Base-by-base conservation (phyloP, 257 asterid genomes). In the Parsonsia alboflavescens region DNA sequence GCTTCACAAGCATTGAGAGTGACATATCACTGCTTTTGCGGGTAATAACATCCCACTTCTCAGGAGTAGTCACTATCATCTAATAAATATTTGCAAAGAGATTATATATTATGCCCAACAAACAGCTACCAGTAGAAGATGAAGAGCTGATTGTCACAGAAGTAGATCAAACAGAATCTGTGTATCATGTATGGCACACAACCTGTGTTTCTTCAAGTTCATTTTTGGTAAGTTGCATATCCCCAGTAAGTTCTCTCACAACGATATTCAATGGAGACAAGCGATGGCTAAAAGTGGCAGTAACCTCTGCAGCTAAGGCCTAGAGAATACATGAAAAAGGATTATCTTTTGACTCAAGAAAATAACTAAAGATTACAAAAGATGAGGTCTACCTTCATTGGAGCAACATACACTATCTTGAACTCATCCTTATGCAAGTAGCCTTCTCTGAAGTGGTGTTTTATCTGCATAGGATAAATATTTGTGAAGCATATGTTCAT, bases 61-160 rank as follows among this genome's bases (percentile, higher is more conserved):
- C 99, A 54, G 99, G 99, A 57, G 99, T 94, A 45, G 99, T 94
- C 82, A 94, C 99, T 73, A 94, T 94, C 99, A 94, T 94, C 99
- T 94, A 85, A 82, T 73, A 76, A 78, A 82, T 77, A 77, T 36
- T 57, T 15, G 26, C 17, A 68, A 70, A 81, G 17, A 17, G 2
- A 39, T 2, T 2, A 65, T 19, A 65, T 39, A 64, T 64, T 64
- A 26, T 63, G 70, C 41, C 49, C 24, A 17, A 77, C 13, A 41
- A 71, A n/a, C 42, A 16, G 33, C 16, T 4, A 56, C 10, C 17
- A 44, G 33, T 22, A 66, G 59, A 76, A 49, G 50, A 68, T 64
- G 53, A 44, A 62, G 57, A 49, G 22, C 28, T 36, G 24, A 36
- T 17, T 17, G 44, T 13, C 45, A 49, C 3, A 22, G 7, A 72